A percentile compares a stretch with the other conserved stretches of the same genome.
Conservation (phyloP, 768 basidiomycete genomes). For the Arthromyces matolae region DNA sequence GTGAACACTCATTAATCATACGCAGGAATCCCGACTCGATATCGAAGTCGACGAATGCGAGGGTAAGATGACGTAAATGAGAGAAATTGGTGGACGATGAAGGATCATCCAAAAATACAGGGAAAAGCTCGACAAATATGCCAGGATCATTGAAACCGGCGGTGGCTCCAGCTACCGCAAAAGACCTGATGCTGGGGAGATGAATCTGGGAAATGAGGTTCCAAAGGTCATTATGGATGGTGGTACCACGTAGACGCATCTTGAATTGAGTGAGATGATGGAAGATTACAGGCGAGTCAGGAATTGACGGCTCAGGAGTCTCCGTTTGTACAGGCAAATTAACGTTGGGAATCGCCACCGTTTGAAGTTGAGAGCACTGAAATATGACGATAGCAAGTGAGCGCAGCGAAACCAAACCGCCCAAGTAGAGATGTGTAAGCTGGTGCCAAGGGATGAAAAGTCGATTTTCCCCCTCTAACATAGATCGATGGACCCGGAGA, state of each 20-base stretch:
- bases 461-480: background rate
- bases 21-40: background rate
- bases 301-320: background rate
- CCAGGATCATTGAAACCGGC: background rate
- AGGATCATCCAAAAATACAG: background rate
- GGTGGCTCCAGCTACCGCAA: background rate
- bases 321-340: background rate
- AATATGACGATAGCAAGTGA: background rate
- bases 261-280: background rate
- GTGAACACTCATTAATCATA: background rate
- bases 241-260: background rate
- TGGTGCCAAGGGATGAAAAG: conserved; percentile 3
- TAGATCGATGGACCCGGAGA: background rate
- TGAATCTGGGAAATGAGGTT: background rate
- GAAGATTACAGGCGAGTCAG: background rate
- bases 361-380: background rate
- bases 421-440: background rate
- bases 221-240: background rate
- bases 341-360: background rate
- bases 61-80: background rate
- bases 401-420: background rate
- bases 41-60: background rate
- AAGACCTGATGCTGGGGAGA: background rate
- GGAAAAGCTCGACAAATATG: background rate
- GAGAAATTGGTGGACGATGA: background rate